Evolutionary conservation across 345 rosid genomes (phyloP), one percentile per base, ranked within the genome.

Genomic region (Laguncularia racemosa): DNA sequence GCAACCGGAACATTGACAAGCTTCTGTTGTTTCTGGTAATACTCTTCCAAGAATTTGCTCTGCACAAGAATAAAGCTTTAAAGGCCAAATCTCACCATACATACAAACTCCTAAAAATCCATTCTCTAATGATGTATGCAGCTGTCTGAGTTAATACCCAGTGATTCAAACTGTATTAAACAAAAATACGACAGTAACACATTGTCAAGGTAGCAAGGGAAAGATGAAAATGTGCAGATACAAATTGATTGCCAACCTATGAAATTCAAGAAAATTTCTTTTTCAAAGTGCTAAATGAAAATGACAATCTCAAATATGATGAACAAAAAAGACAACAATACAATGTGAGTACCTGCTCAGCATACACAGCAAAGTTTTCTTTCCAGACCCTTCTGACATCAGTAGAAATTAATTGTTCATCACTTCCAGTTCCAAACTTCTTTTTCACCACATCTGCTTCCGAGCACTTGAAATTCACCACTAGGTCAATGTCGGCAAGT

Each of bases 11-110:
- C 80, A 71, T 93, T 82, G 1, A 93, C 59, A 48, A 93, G 95
- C 66, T 89, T 89, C 78, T 72, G 79, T 67, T 87, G 89, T 67
- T 70, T 83, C 64, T 67, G 62, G 73, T 93, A 93, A 73, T 93
- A 85, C 17, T 87, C 96, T 83, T 93, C 95, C 77, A 87, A 52
- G 64, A 82, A 78, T 65, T 83, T 82, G 28, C 76, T 84, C 99
- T 93, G 75, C 62, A 33, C 44, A 48, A 28, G 60, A 55, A 20
- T 3, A 43, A 9, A 2, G n/a, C n/a, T n/a, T n/a, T n/a, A 16
- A 44, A 62, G 26, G 67, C 40, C 53, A 8, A 21, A 60, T 48
- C 40, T 18, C 8, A 38, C 17, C 55, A 43, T 13, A 33, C 46
- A 3, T 19, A 44, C 62, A 57, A 17, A 20, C 23, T 13, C 55